Evolutionary conservation across 163 green algal species (phyloP).

Genomic region (Chlamydomonas reinhardtii): DNA sequence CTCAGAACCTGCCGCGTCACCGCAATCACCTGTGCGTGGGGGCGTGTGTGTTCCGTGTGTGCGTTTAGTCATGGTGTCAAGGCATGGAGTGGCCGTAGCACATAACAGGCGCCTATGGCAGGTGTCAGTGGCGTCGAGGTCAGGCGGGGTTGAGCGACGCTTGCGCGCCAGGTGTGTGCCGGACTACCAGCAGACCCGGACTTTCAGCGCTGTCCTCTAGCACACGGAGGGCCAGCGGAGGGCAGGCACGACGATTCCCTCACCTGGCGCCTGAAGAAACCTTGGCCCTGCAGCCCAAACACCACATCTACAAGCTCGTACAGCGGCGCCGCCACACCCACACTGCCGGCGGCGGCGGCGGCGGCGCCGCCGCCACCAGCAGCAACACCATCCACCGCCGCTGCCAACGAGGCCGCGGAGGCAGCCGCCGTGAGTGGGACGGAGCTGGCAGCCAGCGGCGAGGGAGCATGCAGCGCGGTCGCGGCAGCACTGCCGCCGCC

Average conservation of each 20-base stretch:
- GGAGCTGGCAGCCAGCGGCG: neutral
- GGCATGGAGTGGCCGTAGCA: too few species aligned
- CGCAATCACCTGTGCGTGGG: slow-evolving; percentile 53
- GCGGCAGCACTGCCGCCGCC: too few species aligned
- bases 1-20: slow-evolving; percentile 78
- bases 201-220: too few species aligned
- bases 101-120: too few species aligned
- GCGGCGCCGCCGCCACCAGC: neutral
- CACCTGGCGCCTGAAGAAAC: slow-evolving; percentile 84
- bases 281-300: slow-evolving; percentile 78
- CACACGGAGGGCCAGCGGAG: too few species aligned
- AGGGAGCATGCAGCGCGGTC: too few species aligned
- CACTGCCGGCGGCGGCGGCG: neutral
- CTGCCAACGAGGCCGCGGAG: neutral
- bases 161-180: too few species aligned
- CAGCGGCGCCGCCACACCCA: slow-evolving; percentile 78
- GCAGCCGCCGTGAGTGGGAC: neutral
- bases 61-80: too few species aligned
- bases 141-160: too few species aligned
- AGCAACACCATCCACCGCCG: neutral
- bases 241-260: neutral
- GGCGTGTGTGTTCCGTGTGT: neutral
- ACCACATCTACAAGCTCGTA: slow-evolving; percentile 85
- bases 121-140: too few species aligned
- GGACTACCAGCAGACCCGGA: too few species aligned